A percentile compares a stretch with the other conserved stretches of the same genome.
These are phyloP conservation scores for Candida ulmi DNA, from an alignment of 805 yeast species.

Conservation along the genomic window DNA sequence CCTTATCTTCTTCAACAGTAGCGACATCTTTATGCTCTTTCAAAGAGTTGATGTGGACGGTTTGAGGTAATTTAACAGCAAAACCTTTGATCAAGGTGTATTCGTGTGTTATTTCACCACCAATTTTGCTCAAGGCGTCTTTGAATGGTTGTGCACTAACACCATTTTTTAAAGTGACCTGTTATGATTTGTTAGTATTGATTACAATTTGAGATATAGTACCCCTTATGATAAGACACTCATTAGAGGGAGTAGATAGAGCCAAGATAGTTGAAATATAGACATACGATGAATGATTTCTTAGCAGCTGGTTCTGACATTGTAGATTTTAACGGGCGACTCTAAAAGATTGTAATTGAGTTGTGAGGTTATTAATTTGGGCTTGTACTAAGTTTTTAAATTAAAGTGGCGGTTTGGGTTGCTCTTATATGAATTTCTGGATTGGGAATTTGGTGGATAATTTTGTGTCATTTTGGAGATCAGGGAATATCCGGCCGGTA, in stretches of 20 bases:
- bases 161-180: slow-evolving; percentile 29
- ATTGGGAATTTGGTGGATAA: background rate
- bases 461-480: background rate
- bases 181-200: too few species aligned
- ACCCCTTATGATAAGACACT: too few species aligned
- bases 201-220: too few species aligned
- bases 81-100: slow-evolving; percentile 64
- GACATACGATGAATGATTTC: slow-evolving; percentile 22
- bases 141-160: too few species aligned
- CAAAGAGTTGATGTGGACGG: slow-evolving; percentile 40
- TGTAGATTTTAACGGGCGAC: background rate
- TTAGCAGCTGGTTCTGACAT: slow-evolving; percentile 22
- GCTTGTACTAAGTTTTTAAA: too few species aligned
- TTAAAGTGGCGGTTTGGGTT: background rate
- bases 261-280: background rate
- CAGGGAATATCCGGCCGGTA: too few species aligned
- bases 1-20: slow-evolving; percentile 62
- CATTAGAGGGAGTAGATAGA: too few species aligned
- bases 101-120: slow-evolving; percentile 59
- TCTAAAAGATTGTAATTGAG: background rate
- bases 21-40: slow-evolving; percentile 46
- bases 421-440: background rate
- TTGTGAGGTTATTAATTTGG: background rate
- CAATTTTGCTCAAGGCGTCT: slow-evolving; percentile 41
- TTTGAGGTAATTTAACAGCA: slow-evolving; percentile 49